These are phyloP conservation scores for Mallotus repandus DNA, from an alignment of 441 rosid genomes.

Conservation along the genomic window DNA sequence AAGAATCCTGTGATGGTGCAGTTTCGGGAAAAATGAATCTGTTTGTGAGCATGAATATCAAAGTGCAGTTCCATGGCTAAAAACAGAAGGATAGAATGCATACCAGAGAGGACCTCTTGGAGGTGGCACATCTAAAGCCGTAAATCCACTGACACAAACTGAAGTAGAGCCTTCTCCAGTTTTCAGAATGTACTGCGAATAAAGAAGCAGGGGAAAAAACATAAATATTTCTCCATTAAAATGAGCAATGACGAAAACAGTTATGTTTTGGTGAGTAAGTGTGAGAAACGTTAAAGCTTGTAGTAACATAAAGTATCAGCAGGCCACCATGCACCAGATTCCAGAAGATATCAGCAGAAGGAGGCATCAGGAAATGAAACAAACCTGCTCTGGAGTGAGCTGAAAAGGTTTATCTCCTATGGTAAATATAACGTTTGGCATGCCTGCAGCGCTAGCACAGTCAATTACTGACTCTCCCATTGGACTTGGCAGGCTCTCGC, in stretches of 20 bases:
- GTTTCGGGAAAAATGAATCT: no score
- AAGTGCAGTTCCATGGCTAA: background rate
- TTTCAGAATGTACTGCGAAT: conserved; percentile 58
- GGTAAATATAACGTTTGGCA: conserved; percentile 64
- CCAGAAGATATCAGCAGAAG: background rate
- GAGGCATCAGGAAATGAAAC: background rate
- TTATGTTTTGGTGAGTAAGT: no score
- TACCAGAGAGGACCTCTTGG: conserved; percentile 74
- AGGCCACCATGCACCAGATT: background rate
- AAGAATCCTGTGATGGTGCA: conserved; percentile 48
- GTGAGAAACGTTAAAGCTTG: no score
- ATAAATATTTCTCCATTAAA: no score
- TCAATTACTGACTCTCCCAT: conserved; percentile 59
- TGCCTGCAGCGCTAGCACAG: conserved; percentile 39
- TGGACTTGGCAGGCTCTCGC: conserved; percentile 72
- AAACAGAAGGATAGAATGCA: background rate
- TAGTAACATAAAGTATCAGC: no score
- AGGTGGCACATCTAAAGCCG: conserved; percentile 61
- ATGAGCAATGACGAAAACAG: no score
- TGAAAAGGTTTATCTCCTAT: conserved; percentile 52
- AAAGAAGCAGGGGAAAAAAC: background rate
- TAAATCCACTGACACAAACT: conserved; percentile 65
- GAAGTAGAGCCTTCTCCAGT: conserved; percentile 44
- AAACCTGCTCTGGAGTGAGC: conserved; percentile 70
- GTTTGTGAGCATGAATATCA: no score